Evolutionary conservation across 495 filamentous ascomycete genomes (phyloP), one percentile per base, ranked within the genome.

Genomic region (Achaetomiella virescens): DNA sequence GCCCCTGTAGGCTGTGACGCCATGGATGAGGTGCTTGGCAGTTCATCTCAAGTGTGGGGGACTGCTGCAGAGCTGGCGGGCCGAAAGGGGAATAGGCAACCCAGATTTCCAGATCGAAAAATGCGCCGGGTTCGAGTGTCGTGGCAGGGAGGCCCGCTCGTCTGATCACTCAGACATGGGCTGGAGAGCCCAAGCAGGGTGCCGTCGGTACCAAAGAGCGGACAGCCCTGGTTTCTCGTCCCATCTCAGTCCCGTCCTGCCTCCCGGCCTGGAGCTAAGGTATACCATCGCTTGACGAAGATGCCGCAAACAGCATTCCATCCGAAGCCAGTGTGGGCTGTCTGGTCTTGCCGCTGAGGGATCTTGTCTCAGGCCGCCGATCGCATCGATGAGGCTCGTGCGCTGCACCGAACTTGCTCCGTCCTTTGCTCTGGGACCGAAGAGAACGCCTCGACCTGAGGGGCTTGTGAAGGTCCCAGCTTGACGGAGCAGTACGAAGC

Each of bases 201-300:
- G 35, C 53, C 43, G 52, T 55, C 52, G 58, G 46, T 60, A 60
- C 58, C 58, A 46, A 38, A 52, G 24, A 48, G 5, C 43, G 29
- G 17, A 17, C n/a, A n/a, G n/a, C n/a, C n/a, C 8, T 44, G 41
- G 12, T 40, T 40, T 15, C 21, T 22, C 41, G 41, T 44, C 41
- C 41, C 41, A 22, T 44, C n/a, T 44, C 41, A 12, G 3, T 44
- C 41, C 17, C 12, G 17, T 44, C 18, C 41, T 2, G 21, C 12
- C 17, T 44, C 9, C 41, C n/a, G 11, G 8, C 7, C 8, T 36
- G 33, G 33, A 36, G 33, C 7, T 36, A 7, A n/a, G n/a, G n/a
- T n/a, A n/a, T n/a, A n/a, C n/a, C n/a, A n/a, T n/a, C n/a, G n/a
- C n/a, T n/a, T n/a, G n/a, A n/a, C n/a, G n/a, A n/a, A n/a, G n/a